Conservation (phyloP, 2,329 filamentous ascomycete species). For the Colletotrichum sp. region DNA sequence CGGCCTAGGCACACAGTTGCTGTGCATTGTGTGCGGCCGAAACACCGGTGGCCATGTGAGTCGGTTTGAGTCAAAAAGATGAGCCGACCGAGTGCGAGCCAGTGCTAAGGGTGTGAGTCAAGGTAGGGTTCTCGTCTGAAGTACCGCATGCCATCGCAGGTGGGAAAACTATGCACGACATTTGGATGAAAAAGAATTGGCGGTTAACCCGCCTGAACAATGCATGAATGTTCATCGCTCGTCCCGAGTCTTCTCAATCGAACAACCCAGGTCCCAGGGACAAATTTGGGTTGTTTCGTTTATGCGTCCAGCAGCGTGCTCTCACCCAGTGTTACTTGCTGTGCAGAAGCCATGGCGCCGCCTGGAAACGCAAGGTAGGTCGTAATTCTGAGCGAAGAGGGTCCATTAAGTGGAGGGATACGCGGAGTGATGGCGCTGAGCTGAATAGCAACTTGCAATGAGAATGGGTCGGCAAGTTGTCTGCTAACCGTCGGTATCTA, state of each 20-base stretch:
- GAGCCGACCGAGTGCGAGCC: not conserved
- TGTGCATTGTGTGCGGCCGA: not conserved
- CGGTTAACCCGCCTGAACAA: not conserved
- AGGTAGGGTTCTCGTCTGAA: not conserved
- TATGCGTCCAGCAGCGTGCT: not conserved
- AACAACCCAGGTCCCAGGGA: not conserved
- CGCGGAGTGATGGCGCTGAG: not conserved
- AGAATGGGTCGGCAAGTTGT: not conserved
- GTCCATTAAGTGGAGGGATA: not conserved
- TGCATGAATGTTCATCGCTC: not conserved
- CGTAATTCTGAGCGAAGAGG: not conserved
- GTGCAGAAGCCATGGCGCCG: not conserved
- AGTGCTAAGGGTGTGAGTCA: not conserved
- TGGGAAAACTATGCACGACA: not conserved
- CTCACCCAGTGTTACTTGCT: not conserved
- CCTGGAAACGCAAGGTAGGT: not conserved
- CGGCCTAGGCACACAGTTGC: not conserved
- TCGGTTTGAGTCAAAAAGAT: not conserved
- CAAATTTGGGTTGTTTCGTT: conserved; percentile 7
- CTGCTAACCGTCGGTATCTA: not conserved
- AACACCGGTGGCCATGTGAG: not conserved
- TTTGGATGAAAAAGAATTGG: not conserved
- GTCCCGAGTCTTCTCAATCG: not conserved
- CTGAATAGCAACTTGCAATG: not conserved
- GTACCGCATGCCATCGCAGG: not conserved